Percentiles rank a stretch among this genome's conserved stretches.
phyloP scores from a whole-genome alignment of 192 early-diverging fungal genomes.

The Dissophora ornata region DNA sequence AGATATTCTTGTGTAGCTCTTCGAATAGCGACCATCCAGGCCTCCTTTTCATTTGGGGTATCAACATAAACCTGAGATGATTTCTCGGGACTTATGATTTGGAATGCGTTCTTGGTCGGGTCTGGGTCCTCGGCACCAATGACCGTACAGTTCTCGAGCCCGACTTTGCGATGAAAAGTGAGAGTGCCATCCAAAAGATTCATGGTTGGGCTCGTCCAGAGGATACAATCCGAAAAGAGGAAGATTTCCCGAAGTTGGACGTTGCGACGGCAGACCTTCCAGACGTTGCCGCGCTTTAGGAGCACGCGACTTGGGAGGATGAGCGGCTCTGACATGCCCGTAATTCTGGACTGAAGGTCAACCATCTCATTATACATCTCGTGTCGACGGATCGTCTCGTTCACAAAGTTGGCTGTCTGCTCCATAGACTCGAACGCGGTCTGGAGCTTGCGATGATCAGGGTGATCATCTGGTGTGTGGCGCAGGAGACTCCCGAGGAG shows the following conservation, averaged over 20 bases:
- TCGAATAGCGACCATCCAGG: conserved; percentile 74
- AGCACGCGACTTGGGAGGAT: conserved; percentile 76
- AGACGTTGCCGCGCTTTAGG: conserved; percentile 71
- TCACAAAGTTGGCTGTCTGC: conserved; percentile 79
- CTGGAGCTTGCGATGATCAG: conserved; percentile 76
- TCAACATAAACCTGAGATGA: conserved; percentile 81
- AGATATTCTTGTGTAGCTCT: conserved; percentile 67
- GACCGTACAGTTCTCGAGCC: conserved; percentile 67
- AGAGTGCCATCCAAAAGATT: conserved; percentile 69
- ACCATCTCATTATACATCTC: conserved; percentile 79
- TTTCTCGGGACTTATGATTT: conserved; percentile 83
- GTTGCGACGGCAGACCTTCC: conserved; percentile 80
- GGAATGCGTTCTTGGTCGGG: conserved; percentile 75
- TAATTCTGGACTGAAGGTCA: conserved; percentile 72
- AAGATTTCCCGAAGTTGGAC: conserved; percentile 79
- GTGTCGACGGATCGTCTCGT: conserved; percentile 84
- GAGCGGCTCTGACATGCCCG: conserved; percentile 74
- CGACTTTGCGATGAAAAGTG: conserved; percentile 76
- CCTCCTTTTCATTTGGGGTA: conserved; percentile 62
- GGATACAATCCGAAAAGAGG: conserved; percentile 81
- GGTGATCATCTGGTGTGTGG: conserved; percentile 74
- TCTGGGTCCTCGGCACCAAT: conserved; percentile 62
- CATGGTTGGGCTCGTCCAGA: conserved; percentile 74
- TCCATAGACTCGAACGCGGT: conserved; percentile 74
- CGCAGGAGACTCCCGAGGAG: conserved; percentile 80